Base-by-base conservation (phyloP, 1,284 basidiomycete species). In the Malassezia yamatoensis region DNA sequence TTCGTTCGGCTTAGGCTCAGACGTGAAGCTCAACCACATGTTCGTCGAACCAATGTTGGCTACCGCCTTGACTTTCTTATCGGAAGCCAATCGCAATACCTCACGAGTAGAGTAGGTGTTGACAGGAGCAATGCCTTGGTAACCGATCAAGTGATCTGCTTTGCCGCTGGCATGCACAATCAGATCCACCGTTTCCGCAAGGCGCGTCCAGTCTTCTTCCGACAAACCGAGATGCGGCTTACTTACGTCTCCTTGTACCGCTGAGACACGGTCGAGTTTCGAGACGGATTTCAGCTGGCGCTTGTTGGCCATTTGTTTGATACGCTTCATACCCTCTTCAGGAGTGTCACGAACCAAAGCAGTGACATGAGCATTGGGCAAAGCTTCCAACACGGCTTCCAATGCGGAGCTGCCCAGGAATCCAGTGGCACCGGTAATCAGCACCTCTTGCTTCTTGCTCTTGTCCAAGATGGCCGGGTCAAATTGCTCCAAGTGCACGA, bases 91-190 rank as follows among this genome's bases (percentile, higher is more conserved):
- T 21, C 74, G 72, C 11, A 76, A 62, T n/a, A 76, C 64, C 54
- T 76, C 74, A 47, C 69, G 63, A n/a, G 74, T 75, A 10, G 74
- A 74, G 13, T 67, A 65, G 15, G 73, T 68, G 58, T 76, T 76
- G 53, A 73, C 55, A 37, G 62, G 65, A 12, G 70, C 70, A 42
- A 76, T 57, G 33, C 71, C 67, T 11, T 70, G 74, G 51, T 76
- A 76, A 6, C 74, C 74, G 47, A 74, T 75, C 32, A 74, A 62
- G 37, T 75, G 61, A 61, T 76, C 75, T 51, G 75, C 74, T 48
- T 66, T 66, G 4, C 74, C 74, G 15, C 68, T 73, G 38, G 65
- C 66, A 53, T 75, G 72, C 11, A 75, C 67, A 39, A 75, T 67
- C 41, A 66, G 65, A 39, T 74, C 54, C 34, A 72, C 63, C 15